Evolutionary conservation across 2,329 filamentous ascomycete genomes (phyloP), one percentile per base, ranked within the genome.

Genomic region (Colletotrichum agaves): DNA sequence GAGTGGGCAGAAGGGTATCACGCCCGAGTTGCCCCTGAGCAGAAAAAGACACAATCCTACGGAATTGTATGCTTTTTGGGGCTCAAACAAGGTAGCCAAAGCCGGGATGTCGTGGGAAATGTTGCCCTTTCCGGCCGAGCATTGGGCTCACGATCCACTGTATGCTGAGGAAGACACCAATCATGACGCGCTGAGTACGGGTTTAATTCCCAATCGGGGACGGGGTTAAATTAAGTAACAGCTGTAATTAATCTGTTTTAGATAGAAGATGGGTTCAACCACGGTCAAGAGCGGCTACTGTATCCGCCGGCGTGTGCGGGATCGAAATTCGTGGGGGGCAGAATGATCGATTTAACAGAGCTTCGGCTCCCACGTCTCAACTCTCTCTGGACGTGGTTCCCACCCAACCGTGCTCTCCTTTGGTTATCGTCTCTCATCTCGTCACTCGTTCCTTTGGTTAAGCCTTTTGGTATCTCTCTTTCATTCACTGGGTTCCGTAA

Each of bases 401-500:
- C n/a, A 39, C 31, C 56, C 49, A 19, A 23, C 31, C 17, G 10
- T 13, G 17, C 13, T 53, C 31, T 61, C 37, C 23, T 21, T 50
- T 49, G 13, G 43, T 49, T 39, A 31, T 50, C 58, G 31, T 15
- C 58, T 53, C 47, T 35, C 53, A 21, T 23, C 17, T 33, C 5
- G 37, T 61, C 61, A 44, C 27, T 60, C 55, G 46, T 27, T 63
- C 11, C 8, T 57, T 44, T 27, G 33, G n/a, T 35, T 43, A 43
- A 35, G 1, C 56, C 23, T 35, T 13, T 5, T 50, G 19, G 6
- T 27, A 46, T 0, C 31, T 61, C 37, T 52, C 37, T 17, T 35
- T 35, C 49, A 41, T 49, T 56, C 21, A 11, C 43, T 50, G 63
- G 43, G 58, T 62, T 66, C 58, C 23, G 63, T 33, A 63, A 62